Evolutionary conservation across 768 basidiomycete genomes (phyloP), one percentile per base, ranked within the genome.

Genomic region (Gloeostereum incarnatum): DNA sequence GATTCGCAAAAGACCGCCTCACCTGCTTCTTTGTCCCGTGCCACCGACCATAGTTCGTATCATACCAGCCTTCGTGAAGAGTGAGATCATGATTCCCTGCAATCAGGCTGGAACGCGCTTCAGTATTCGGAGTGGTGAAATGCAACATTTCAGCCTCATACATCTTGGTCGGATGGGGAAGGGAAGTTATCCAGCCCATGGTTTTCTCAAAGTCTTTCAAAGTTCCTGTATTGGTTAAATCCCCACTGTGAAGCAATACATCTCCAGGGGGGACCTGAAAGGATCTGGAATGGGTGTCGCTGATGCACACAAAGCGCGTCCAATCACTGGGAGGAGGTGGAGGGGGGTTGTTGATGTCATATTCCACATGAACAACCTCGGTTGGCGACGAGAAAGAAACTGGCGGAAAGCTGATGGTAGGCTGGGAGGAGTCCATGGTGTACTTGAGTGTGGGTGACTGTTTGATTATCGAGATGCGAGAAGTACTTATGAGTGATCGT

Each of bases 41-140:
- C 51, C 57, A 61, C n/a, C 50, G 25, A 5, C 26, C 16, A 40
- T 51, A 60, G 14, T 61, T 49, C 3, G 31, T 27, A 21, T 68
- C 63, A 40, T 69, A 71, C 60, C 59, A 71, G 1, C 54, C 55
- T 2, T 44, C 44, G 42, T 73, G 59, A 6, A 71, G 42, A 1
- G 61, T 47, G 24, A 79, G 54, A 46, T 85, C 81, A 45, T 83
- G 81, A 45, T 84, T 83, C n/a, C 82, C 81, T 24, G 73, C 79
- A 34, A 82, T 75, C 37, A 84, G 62, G 42, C 79, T 81, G 43
- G 4, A 13, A 17, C 25, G 23, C 13, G n/a, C 11, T 20, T 11
- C 34, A 23, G 16, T 18, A 10, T 22, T 25, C 17, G 30, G 10
- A 16, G 11, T 17, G 21, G 19, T 31, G 25, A 35, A 20, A 27